These are phyloP conservation scores for Ammopiptanthus mongolicus DNA, from an alignment of 306 rosid genomes.

Conservation along the genomic window DNA sequence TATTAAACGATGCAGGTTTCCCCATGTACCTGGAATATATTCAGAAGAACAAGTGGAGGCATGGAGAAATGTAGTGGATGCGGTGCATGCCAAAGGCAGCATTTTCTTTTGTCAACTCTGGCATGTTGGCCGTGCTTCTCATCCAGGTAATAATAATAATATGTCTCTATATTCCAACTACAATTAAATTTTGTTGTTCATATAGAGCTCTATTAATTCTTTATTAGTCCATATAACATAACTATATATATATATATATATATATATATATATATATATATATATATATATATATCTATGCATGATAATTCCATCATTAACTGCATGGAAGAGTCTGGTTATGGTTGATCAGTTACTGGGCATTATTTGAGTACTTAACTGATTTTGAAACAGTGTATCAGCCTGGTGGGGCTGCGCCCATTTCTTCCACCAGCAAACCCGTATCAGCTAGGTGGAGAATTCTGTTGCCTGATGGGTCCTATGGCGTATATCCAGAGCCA, in stretches of 20 bases:
- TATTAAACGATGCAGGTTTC: slow-evolving; percentile 27
- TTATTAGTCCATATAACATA: neutral
- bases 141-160: slow-evolving; percentile 38
- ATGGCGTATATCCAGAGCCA: slow-evolving; percentile 62
- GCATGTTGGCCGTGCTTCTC: slow-evolving; percentile 97
- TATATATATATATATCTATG: too few species aligned
- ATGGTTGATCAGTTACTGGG: neutral
- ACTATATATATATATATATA: too few species aligned
- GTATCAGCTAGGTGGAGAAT: slow-evolving; percentile 68
- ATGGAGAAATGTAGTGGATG: slow-evolving; percentile 81
- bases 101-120: slow-evolving; percentile 84
- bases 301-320: neutral
- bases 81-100: slow-evolving; percentile 80
- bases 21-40: slow-evolving; percentile 49
- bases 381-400: slow-evolving; percentile 54
- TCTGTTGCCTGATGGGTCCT: slow-evolving; percentile 75
- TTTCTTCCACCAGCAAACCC: slow-evolving; percentile 68
- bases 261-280: too few species aligned
- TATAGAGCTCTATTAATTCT: neutral
- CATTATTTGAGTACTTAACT: neutral
- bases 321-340: neutral
- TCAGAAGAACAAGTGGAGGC: slow-evolving; percentile 58
- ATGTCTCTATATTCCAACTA: neutral
- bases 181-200: neutral
- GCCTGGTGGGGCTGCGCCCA: slow-evolving; percentile 62